Evolutionary conservation across 176 grass and related monocot genomes (phyloP), one percentile per base, ranked within the genome.

Genomic region (Musa troglodytarum): DNA sequence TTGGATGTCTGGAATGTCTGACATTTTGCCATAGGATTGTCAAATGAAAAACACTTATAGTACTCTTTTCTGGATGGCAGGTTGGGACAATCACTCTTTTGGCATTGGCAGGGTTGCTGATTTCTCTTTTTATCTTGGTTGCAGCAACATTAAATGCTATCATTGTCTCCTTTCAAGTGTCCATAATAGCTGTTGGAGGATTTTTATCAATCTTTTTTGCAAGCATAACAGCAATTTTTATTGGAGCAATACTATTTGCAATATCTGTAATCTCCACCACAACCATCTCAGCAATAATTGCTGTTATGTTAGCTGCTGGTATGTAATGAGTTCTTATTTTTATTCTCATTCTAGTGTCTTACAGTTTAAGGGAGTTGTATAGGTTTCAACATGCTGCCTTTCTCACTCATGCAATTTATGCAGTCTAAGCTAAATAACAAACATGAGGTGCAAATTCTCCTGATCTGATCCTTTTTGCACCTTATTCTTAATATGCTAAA

Each of bases 241-340:
- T 91, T 28, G 86, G 84, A 49, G 75, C 80, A 51, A 28, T 97
- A 76, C 87, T 84, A 1, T 57, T 81, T 34, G 80, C 76, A 2
- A 50, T 88, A 50, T 73, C 93, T 22, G 64, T 81, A 5, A 76
- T 97, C 26, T 77, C 84, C 0, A 58, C 82, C 20, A 75, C 86
- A 78, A 88, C 87, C 2, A 77, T 81, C 10, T 85, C 78, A 10
- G 83, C 80, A 2, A 74, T 80, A 58, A 14, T 97, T 28, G 77
- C 63, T n/a, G 78, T 91, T 34, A 69, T 81, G 52, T 52, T 89
- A 43, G 90, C 83, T 15, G 78, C 86, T 26, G 94, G 94, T 97
- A 76, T 19, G 68, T 19, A 54, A 59, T 63, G 50, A 69, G 43
- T 28, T 3, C 12, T 64, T 54, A 16, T 66, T n/a, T 50, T 81